These are phyloP conservation scores for Myxozyma neotropica DNA, from an alignment of 805 yeast species.

Conservation along the genomic window DNA sequence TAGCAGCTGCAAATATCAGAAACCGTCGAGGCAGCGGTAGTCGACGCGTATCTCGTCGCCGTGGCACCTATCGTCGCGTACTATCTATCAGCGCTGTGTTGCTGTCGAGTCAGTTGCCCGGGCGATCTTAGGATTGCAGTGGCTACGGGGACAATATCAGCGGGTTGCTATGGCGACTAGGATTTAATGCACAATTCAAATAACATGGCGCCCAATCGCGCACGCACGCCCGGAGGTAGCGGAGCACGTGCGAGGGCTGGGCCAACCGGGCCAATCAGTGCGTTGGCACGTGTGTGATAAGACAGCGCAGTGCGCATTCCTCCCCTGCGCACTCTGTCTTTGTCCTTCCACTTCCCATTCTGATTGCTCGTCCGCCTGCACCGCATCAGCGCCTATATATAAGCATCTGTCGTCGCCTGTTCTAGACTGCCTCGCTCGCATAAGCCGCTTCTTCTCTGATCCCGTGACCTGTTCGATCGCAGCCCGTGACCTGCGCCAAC, in stretches of 20 bases:
- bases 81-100: background rate
- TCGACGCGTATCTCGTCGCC: no score
- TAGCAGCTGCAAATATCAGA: no score
- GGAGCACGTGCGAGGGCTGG: background rate
- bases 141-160: no score
- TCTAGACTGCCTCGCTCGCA: constrained; percentile 7
- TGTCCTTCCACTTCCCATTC: no score
- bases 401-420: background rate
- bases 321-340: background rate
- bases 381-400: no score
- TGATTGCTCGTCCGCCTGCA: no score
- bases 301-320: background rate
- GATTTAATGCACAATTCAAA: no score
- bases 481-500: background rate
- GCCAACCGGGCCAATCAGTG: constrained; percentile 12
- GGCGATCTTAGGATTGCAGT: no score
- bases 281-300: constrained; percentile 8
- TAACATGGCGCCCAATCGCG: background rate
- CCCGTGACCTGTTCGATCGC: background rate
- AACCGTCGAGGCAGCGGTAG: no score
- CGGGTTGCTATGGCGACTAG: no score
- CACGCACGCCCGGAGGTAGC: background rate
- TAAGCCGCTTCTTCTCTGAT: background rate
- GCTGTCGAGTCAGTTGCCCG: background rate
- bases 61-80: no score